A percentile compares a stretch with the other conserved stretches of the same genome.
Evolutionary conservation across 805 yeast species (phyloP).

Genomic region (Metschnikowia bowlesiae): DNA sequence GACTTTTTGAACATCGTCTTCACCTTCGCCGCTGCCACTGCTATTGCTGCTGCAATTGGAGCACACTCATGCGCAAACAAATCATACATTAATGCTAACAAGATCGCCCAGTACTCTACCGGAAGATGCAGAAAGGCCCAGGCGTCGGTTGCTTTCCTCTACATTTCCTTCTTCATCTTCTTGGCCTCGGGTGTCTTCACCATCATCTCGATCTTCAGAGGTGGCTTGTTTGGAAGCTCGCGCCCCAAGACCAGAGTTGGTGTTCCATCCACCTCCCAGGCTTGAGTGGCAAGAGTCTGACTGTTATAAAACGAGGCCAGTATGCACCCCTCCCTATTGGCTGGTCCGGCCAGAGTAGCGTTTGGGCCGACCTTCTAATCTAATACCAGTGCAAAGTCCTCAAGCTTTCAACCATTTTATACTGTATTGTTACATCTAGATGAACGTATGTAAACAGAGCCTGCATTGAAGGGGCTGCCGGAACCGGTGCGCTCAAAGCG

Average conservation of each 20-base stretch:
- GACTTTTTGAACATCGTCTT: conserved; percentile 89
- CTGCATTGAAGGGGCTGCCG: too few species aligned
- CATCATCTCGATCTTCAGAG: conserved; percentile 52
- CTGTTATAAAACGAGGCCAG: background rate
- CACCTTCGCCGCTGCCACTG: conserved; percentile 92
- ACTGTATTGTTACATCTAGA: background rate
- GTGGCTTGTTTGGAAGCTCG: conserved; percentile 42
- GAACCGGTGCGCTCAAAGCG: too few species aligned
- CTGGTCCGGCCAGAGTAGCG: background rate
- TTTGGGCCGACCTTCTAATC: background rate
- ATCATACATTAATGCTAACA: conserved; percentile 62
- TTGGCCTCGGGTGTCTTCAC: conserved; percentile 59
- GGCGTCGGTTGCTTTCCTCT: conserved; percentile 76
- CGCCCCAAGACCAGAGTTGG: conserved; percentile 66
- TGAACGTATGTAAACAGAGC: background rate
- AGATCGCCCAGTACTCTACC: conserved; percentile 65
- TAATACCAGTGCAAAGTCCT: conserved; percentile 1
- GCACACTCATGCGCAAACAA: conserved; percentile 79
- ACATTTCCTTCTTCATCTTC: conserved; percentile 76
- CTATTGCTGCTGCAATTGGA: conserved; percentile 86
- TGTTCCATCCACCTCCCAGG: conserved; percentile 88
- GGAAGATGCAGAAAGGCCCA: conserved; percentile 96
- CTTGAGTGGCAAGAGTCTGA: conserved; percentile 40
- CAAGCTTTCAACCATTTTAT: background rate
- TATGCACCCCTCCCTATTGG: background rate